Conservation (phyloP, 192 early-diverging fungal genomes). For the Podila horticola region DNA sequence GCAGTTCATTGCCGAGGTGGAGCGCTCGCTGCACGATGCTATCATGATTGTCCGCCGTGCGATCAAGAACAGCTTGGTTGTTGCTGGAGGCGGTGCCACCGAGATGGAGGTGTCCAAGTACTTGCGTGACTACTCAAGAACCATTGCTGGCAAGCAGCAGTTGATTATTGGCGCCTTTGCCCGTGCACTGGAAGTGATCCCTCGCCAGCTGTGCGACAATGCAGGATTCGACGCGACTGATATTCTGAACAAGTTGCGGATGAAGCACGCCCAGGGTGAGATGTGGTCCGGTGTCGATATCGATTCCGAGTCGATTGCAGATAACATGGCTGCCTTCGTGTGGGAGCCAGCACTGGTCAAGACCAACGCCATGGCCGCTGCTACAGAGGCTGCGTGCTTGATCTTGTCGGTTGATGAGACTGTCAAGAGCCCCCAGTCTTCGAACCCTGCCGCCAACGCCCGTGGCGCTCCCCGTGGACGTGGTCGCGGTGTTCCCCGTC, state of each 20-base stretch:
- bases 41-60: conserved; percentile 99
- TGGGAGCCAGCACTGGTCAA: conserved; percentile 99
- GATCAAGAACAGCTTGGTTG: conserved; percentile 95
- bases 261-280: conserved; percentile 84
- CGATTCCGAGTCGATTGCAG: conserved; percentile 83
- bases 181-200: conserved; percentile 96
- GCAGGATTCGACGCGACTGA: conserved; percentile 99
- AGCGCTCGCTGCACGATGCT: conserved; percentile 96
- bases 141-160: conserved; percentile 99
- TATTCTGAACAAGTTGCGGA: conserved; percentile 96
- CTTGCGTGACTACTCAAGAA: conserved; percentile 90
- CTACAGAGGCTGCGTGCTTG: conserved; percentile 95
- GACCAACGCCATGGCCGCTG: conserved; percentile 93
- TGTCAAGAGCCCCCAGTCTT: conserved; percentile 88
- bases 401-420: conserved; percentile 98
- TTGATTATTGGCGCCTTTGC: conserved; percentile 95
- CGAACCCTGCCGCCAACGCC: conserved; percentile 75
- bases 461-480: conserved; percentile 66
- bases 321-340: conserved; percentile 93
- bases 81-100: conserved; percentile 97
- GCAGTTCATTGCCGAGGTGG: conserved; percentile 99
- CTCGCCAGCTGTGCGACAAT: conserved; percentile 98
- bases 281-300: conserved; percentile 97
- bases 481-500: conserved; percentile 74
- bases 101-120: conserved; percentile 99